Conservation (phyloP, 1,284 basidiomycete genomes). For the Peniophora sp. region DNA sequence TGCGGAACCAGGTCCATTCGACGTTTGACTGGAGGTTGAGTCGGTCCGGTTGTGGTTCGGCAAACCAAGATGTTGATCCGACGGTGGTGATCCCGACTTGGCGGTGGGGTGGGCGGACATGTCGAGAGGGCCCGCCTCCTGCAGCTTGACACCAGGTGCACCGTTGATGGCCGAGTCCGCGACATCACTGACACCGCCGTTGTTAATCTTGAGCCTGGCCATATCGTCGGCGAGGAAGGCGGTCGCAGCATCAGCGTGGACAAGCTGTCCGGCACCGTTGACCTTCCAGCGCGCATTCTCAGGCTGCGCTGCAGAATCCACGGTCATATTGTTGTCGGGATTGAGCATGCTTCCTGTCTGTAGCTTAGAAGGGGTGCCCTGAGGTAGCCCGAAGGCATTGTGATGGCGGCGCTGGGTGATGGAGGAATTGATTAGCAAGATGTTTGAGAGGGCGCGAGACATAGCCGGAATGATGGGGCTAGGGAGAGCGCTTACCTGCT, state of each 20-base stretch:
- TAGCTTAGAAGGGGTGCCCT: conserved; percentile 9
- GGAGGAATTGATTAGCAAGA: conserved; percentile 5
- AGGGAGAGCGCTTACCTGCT: neutral
- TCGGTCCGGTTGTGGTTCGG: conserved; percentile 66
- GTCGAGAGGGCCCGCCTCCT: conserved; percentile 63
- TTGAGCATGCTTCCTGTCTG: conserved; percentile 11
- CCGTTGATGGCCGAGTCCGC: conserved; percentile 57
- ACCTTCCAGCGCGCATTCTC: conserved; percentile 50
- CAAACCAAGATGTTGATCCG: conserved; percentile 52
- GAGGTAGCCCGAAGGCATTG: conserved; percentile 11
- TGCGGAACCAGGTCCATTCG: conserved; percentile 38
- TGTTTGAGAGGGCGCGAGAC: conserved; percentile 4
- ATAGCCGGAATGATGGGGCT: neutral
- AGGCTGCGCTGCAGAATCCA: conserved; percentile 19
- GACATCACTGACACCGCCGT: conserved; percentile 43
- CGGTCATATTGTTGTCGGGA: conserved; percentile 19
- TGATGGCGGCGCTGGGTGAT: conserved; percentile 15
- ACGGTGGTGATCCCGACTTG: conserved; percentile 46
- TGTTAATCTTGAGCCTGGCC: conserved; percentile 53
- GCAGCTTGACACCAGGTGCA: conserved; percentile 38
- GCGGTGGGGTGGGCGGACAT: conserved; percentile 65
- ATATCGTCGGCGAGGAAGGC: conserved; percentile 61
- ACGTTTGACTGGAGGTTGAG: conserved; percentile 54
- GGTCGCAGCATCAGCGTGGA: conserved; percentile 44
- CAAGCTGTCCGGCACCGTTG: conserved; percentile 52